Percentiles rank a stretch among this genome's conserved stretches.
Evolutionary conservation across 1,284 basidiomycete genomes (phyloP).

Genomic region (Schizopora paradoxa): DNA sequence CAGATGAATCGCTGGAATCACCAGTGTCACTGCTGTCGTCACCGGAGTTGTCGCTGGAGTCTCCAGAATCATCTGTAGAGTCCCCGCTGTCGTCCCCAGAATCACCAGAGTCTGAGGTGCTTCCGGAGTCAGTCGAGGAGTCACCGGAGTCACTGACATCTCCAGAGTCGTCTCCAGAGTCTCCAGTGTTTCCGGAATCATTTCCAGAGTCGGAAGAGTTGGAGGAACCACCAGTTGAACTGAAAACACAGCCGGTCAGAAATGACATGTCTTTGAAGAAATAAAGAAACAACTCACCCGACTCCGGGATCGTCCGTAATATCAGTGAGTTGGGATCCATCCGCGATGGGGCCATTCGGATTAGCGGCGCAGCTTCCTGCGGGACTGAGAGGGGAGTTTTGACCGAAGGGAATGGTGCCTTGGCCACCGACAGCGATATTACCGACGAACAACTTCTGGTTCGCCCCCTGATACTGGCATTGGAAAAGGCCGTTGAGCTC

Average conservation of each 20-base stretch:
- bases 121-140: background rate
- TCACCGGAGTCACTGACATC: background rate
- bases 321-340: constrained; percentile 24
- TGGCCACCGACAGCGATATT: constrained; percentile 31
- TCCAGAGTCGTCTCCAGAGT: background rate
- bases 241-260: background rate
- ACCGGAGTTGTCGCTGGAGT: background rate
- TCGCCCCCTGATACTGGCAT: constrained; percentile 45
- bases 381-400: constrained; percentile 33
- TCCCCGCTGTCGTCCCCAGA: background rate
- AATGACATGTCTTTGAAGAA: background rate
- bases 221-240: background rate
- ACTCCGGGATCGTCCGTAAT: constrained; percentile 19
- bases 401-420: constrained; percentile 44
- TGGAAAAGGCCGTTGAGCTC: constrained; percentile 52
- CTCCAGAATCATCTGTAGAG: background rate
- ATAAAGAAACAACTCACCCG: background rate
- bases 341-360: constrained; percentile 27
- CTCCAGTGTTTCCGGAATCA: constrained; percentile 1
- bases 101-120: background rate
- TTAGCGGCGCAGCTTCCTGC: constrained; percentile 47
- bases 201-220: constrained; percentile 14
- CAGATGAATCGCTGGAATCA: background rate
- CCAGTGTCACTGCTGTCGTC: background rate
- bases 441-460: constrained; percentile 39